Evolutionary conservation across 768 basidiomycete species (phyloP).

Genomic region (Phanerochaete sordida): DNA sequence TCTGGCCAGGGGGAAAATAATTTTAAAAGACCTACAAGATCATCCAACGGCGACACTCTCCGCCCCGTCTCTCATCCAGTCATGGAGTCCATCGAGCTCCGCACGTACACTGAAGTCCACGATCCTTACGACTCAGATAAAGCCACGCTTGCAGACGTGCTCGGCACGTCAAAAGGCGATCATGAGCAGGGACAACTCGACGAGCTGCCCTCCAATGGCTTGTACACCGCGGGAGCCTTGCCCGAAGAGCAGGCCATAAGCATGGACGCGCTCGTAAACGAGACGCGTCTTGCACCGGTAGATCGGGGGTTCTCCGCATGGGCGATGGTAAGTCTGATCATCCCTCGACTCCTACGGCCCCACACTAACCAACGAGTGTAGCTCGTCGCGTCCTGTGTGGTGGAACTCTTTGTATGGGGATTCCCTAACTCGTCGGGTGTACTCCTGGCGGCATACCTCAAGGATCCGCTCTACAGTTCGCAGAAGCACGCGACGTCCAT

Average conservation of each 20-base stretch:
- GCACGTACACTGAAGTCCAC: not conserved
- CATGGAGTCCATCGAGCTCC: not conserved
- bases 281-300: not conserved
- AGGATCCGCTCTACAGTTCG: slow-evolving; percentile 16
- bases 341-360: not conserved
- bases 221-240: not conserved
- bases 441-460: slow-evolving; percentile 25
- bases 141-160: not conserved
- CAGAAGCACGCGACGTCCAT: slow-evolving; percentile 18
- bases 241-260: not conserved
- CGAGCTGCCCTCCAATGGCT: not conserved
- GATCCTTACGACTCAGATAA: not conserved
- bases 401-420: slow-evolving; percentile 28
- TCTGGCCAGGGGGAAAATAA: not conserved
- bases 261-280: not conserved
- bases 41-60: not conserved
- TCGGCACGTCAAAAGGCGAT: not conserved
- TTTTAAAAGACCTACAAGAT: not conserved
- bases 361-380: slow-evolving; percentile 2
- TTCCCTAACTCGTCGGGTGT: slow-evolving; percentile 26
- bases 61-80: not conserved
- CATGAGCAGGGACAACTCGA: not conserved
- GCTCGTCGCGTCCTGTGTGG: slow-evolving; percentile 24
- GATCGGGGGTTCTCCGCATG: slow-evolving; percentile 10
- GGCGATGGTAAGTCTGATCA: slow-evolving; percentile 5